phyloP scores from a whole-genome alignment of 192 early-diverging fungal genomes.

The Phlyctochytrium bullatum region DNA sequence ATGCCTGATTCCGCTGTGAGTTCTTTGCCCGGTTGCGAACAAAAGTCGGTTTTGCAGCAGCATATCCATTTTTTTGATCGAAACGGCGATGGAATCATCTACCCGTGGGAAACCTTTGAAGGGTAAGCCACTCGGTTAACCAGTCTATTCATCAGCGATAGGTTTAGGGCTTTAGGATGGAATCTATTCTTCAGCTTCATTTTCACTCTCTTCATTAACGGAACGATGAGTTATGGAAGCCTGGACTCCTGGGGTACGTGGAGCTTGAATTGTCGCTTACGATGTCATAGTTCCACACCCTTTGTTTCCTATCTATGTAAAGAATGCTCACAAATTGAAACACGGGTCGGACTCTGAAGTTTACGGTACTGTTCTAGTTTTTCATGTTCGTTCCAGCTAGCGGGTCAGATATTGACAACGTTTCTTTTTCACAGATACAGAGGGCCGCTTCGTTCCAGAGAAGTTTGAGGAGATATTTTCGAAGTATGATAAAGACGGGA shows the following conservation, averaged over 20 bases:
- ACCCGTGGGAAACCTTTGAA: conserved; percentile 26
- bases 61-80: conserved; percentile 51
- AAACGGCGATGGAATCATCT: conserved; percentile 41
- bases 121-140: neutral
- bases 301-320: neutral
- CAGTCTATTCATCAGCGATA: neutral
- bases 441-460: conserved; percentile 1
- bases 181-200: neutral
- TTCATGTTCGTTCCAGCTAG: neutral
- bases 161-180: neutral
- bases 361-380: neutral
- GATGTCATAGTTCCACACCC: neutral
- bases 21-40: neutral
- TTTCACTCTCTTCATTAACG: neutral
- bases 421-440: neutral
- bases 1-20: neutral
- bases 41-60: conserved; percentile 36
- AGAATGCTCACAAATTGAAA: conserved; percentile 5
- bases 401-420: neutral
- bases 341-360: conserved; percentile 7
- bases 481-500: conserved; percentile 4
- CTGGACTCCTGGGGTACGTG: neutral
- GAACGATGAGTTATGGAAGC: neutral
- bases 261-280: neutral
- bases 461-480: conserved; percentile 8